A percentile compares a stretch with the other conserved stretches of the same genome.
These are phyloP conservation scores for Solanum corneliomulleri DNA, from an alignment of 257 asterid genomes.

Conservation along the genomic window DNA sequence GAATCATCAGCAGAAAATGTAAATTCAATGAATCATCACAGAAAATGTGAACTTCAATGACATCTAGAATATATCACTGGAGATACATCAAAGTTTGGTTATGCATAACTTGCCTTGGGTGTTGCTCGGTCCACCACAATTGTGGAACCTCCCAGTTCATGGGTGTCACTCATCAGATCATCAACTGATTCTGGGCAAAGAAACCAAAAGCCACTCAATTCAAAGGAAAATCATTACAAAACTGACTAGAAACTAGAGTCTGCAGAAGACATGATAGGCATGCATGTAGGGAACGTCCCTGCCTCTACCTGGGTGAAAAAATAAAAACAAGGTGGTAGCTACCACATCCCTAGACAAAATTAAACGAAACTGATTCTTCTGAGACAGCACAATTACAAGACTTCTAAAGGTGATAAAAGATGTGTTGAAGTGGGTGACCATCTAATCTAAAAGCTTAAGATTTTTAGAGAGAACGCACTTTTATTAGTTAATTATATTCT, in stretches of 20 bases:
- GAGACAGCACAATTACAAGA: not conserved
- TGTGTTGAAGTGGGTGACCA: not conserved
- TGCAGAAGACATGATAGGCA: not conserved
- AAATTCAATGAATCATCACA: not conserved
- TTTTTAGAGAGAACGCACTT: not conserved
- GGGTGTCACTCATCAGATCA: constrained; percentile 87
- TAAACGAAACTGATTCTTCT: not conserved
- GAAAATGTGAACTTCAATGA: not conserved
- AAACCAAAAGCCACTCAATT: not conserved
- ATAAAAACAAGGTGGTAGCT: not conserved
- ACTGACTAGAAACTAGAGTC: not conserved
- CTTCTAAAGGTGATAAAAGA: not conserved
- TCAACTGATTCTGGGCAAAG: constrained; percentile 79
- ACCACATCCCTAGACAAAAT: not conserved
- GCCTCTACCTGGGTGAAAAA: not conserved
- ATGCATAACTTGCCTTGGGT: constrained; percentile 50
- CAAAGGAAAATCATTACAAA: not conserved
- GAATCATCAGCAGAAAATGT: not conserved
- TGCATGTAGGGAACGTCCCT: not conserved
- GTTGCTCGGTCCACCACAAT: constrained; percentile 97
- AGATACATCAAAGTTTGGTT: not conserved
- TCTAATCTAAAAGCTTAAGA: not conserved
- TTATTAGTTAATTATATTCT: too few species aligned
- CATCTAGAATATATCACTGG: not conserved
- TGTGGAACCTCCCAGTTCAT: constrained; percentile 88